Conservation (phyloP, 1,284 basidiomycete species). For the Puccinia horiana region DNA sequence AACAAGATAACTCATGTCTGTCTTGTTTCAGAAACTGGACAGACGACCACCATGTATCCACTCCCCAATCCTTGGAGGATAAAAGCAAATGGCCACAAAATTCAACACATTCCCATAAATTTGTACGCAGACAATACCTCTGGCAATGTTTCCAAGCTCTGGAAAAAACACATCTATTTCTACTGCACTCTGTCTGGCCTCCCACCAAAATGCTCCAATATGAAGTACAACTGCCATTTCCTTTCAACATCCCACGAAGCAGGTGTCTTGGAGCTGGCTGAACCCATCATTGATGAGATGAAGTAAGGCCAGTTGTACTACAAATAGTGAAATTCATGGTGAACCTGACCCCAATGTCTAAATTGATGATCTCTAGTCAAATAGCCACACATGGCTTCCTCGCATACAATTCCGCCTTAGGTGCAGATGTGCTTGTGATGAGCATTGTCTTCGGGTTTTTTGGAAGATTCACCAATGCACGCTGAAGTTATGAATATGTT, state of each 20-base stretch:
- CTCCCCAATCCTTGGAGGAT: too few species aligned
- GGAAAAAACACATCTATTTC: conserved; percentile 62
- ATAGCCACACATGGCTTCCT: neutral
- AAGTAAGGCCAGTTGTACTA: conserved; percentile 52
- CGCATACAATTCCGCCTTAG: neutral
- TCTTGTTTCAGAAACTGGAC: too few species aligned
- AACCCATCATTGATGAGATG: neutral
- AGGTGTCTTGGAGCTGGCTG: neutral
- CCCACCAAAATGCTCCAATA: conserved; percentile 53
- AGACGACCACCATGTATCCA: too few species aligned
- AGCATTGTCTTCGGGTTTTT: neutral
- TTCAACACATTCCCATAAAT: conserved; percentile 58
- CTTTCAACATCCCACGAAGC: conserved; percentile 60
- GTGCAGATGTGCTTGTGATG: neutral
- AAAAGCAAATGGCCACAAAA: too few species aligned
- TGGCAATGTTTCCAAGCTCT: conserved; percentile 62
- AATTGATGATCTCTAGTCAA: neutral
- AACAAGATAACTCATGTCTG: too few species aligned
- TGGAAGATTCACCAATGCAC: conserved; percentile 24
- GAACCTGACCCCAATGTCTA: neutral
- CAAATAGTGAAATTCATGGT: conserved; percentile 61
- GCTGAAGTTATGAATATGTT: neutral
- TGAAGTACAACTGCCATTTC: conserved; percentile 60
- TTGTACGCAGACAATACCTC: conserved; percentile 63
- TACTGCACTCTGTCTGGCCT: conserved; percentile 59